Base-by-base conservation (phyloP, 2,329 filamentous ascomycete species). In the Ophiosphaerella narmari region DNA sequence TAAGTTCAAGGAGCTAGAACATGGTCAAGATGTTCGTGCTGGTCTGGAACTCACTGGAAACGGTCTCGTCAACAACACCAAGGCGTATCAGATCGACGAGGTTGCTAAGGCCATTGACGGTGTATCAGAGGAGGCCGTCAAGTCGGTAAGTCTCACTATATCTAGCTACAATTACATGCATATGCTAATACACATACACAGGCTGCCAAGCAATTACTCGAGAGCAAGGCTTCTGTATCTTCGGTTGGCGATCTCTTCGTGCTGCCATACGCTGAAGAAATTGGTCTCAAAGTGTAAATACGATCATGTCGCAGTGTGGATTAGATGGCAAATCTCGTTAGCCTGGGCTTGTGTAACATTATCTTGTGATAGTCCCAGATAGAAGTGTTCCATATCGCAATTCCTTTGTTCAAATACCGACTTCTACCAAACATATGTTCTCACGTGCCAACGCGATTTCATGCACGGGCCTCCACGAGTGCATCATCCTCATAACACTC, bases 261-360 rank as follows among this genome's bases (percentile, higher is more conserved):
- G 68, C 86, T 99, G 72, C 94, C 94, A 50, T 99, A 88, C 73
- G 94, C 91, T 62, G 90, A 92, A 78, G 94, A 99, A 73, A 82
- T 99, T 74, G 95, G 93, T 66, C 84, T 99, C 73, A 90, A 87
- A 75, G 91, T 96, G 84, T 99, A 95, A 84, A 85, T 77, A 77
- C 60, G 63, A 56, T 55, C 46, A 47, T 53, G 43, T 57, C 52
- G 58, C 55, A 54, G 59, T 50, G 55, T 53, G 59, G 49, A 45
- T 57, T 62, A 58, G 57, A 60, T 59, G 65, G 52, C 62, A 62
- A 68, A 70, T 65, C 53, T 66, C 57, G 55, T 60, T 63, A 55
- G 62, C 55, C 52, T 50, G 62, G 63, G 59, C 60, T 60, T 71
- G 63, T 74, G 70, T 73, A 74, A 65, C 71, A 74, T 70, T 72